phyloP scores from a whole-genome alignment of 2,329 filamentous ascomycete species.

The Colletotrichum eleusines region DNA sequence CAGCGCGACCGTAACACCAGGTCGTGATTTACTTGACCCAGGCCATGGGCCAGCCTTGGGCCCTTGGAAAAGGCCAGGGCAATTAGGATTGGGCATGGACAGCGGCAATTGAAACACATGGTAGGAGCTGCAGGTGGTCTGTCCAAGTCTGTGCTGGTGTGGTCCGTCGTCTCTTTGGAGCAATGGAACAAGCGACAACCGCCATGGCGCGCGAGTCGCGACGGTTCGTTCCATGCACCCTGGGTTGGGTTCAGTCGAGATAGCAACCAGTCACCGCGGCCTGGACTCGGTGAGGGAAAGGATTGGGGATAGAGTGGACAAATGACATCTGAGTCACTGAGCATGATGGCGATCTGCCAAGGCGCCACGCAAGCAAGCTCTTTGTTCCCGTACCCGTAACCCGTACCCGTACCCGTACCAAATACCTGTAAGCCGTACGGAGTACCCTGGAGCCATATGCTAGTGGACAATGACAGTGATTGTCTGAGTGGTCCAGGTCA shows the following conservation, averaged over 20 bases:
- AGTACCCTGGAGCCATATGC: not conserved
- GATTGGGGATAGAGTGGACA: not conserved
- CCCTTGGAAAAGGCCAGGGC: not conserved
- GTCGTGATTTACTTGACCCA: conserved; percentile 19
- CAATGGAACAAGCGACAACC: conserved; percentile 33
- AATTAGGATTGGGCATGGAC: too few relatives aligned
- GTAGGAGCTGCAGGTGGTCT: conserved; percentile 20
- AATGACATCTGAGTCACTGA: conserved; percentile 36
- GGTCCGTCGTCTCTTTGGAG: conserved; percentile 14
- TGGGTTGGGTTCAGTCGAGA: not conserved
- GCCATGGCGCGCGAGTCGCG: conserved; percentile 25
- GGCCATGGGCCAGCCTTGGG: conserved; percentile 13
- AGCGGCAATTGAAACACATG: conserved; percentile 39
- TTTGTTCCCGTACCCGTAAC: too few relatives aligned
- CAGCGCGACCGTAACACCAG: not conserved
- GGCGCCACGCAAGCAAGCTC: conserved; percentile 36
- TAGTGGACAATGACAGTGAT: not conserved
- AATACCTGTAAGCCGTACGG: too few relatives aligned
- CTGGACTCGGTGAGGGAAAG: not conserved
- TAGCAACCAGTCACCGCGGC: not conserved
- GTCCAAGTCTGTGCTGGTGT: conserved; percentile 17
- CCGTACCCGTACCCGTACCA: too few relatives aligned
- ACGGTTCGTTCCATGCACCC: conserved; percentile 5
- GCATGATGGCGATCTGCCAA: not conserved
- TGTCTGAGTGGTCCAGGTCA: not conserved